These are phyloP conservation scores for Pyrrhoderma noxium DNA, from an alignment of 1,284 basidiomycete genomes.

Conservation along the genomic window DNA sequence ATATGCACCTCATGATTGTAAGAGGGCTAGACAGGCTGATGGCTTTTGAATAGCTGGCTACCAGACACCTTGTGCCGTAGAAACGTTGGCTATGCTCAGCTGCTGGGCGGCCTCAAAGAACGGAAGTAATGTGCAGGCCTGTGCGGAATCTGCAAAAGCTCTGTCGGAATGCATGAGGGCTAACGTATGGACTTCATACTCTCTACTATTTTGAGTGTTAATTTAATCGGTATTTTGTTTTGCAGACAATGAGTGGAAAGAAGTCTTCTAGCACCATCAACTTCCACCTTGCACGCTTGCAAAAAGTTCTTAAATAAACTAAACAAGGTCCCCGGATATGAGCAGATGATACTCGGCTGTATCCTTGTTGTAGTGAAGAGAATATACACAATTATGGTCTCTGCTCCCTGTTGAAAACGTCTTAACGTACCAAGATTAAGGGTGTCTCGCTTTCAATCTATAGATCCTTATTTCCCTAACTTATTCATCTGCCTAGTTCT, in stretches of 20 bases:
- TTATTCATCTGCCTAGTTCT: slow-evolving; percentile 1
- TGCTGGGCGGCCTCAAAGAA: slow-evolving; percentile 89
- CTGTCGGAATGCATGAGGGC: slow-evolving; percentile 86
- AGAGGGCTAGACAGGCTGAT: no score
- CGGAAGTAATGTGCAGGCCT: slow-evolving; percentile 52
- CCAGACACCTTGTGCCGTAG: slow-evolving; percentile 61
- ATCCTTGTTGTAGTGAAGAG: no score
- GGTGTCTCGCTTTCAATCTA: no score
- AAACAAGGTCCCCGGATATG: no score
- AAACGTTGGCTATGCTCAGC: slow-evolving; percentile 78
- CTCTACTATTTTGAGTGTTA: neutral
- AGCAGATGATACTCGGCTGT: no score
- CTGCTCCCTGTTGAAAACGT: no score
- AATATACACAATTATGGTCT: no score
- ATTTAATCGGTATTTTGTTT: neutral
- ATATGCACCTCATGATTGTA: neutral
- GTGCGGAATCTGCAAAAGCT: slow-evolving; percentile 57
- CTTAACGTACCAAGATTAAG: no score
- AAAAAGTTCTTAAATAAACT: slow-evolving; percentile 58
- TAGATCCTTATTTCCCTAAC: neutral
- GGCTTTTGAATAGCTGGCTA: slow-evolving; percentile 37
- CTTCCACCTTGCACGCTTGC: slow-evolving; percentile 74
- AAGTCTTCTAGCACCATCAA: slow-evolving; percentile 70
- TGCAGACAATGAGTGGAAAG: slow-evolving; percentile 57
- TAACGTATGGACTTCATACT: slow-evolving; percentile 39